Evolutionary conservation across 345 rosid genomes (phyloP).

Genomic region (Salix koriyanagi): DNA sequence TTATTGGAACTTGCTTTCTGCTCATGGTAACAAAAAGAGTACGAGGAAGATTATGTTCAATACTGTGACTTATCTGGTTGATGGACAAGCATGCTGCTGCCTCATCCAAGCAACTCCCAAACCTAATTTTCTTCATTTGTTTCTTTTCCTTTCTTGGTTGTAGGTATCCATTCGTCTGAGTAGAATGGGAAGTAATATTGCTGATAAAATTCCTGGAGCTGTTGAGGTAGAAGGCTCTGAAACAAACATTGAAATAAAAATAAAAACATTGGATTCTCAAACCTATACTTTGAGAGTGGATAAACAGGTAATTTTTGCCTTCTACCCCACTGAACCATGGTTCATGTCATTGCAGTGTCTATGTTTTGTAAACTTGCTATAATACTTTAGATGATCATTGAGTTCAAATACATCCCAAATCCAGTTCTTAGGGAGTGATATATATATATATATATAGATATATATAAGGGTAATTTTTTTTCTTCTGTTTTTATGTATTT

Average conservation of each 20-base stretch:
- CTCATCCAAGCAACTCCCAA: neutral
- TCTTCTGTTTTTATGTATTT: neutral
- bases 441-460: too few relatives aligned
- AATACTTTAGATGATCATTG: neutral
- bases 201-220: slow-evolving; percentile 27
- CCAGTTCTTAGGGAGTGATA: neutral
- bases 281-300: slow-evolving; percentile 68
- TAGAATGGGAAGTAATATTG: slow-evolving; percentile 50
- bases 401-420: neutral
- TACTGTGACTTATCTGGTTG: neutral
- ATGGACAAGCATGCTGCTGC: neutral
- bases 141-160: neutral
- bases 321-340: neutral
- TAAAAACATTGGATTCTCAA: slow-evolving; percentile 71
- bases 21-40: neutral
- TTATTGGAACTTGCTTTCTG: neutral
- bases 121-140: neutral
- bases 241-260: slow-evolving; percentile 60
- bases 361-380: neutral
- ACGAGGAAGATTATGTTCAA: neutral
- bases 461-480: neutral
- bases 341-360: neutral
- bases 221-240: slow-evolving; percentile 44
- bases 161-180: slow-evolving; percentile 24
- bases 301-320: slow-evolving; percentile 50